phyloP scores from a whole-genome alignment of 1,284 basidiomycete genomes.

The Sporisorium scitamineum region DNA sequence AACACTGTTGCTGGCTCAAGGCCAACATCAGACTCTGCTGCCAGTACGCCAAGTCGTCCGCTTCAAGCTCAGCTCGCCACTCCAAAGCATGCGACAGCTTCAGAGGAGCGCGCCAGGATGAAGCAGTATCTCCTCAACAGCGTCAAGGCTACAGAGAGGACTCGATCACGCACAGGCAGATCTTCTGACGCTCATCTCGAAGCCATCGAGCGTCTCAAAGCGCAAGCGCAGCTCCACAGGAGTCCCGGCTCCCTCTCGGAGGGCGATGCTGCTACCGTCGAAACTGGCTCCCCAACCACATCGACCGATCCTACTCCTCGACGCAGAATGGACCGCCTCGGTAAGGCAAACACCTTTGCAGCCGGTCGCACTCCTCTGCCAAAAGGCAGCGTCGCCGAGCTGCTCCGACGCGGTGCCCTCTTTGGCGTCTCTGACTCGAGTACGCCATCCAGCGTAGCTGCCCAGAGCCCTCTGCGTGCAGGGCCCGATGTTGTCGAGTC shows the following conservation, averaged over 20 bases:
- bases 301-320: conserved; percentile 27
- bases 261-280: conserved; percentile 16
- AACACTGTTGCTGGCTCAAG: neutral
- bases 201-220: conserved; percentile 44
- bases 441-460: conserved; percentile 17
- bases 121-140: conserved; percentile 57
- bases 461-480: conserved; percentile 30
- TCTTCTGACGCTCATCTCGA: conserved; percentile 42
- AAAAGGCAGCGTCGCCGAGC: conserved; percentile 42
- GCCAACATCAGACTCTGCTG: conserved; percentile 7
- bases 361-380: conserved; percentile 49
- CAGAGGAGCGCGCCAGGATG: conserved; percentile 43
- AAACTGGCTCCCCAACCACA: conserved; percentile 20
- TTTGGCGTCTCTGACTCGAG: conserved; percentile 40
- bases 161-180: conserved; percentile 15
- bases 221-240: conserved; percentile 34
- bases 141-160: conserved; percentile 41
- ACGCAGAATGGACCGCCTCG: conserved; percentile 49
- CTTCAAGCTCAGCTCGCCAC: conserved; percentile 23
- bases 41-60: conserved; percentile 36
- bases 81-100: conserved; percentile 24
- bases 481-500: conserved; percentile 6
- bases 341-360: conserved; percentile 47
- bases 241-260: conserved; percentile 35
- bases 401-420: conserved; percentile 48